These are phyloP conservation scores for Brasilioporus rufonigricans DNA, from an alignment of 768 basidiomycete species.

Conservation along the genomic window DNA sequence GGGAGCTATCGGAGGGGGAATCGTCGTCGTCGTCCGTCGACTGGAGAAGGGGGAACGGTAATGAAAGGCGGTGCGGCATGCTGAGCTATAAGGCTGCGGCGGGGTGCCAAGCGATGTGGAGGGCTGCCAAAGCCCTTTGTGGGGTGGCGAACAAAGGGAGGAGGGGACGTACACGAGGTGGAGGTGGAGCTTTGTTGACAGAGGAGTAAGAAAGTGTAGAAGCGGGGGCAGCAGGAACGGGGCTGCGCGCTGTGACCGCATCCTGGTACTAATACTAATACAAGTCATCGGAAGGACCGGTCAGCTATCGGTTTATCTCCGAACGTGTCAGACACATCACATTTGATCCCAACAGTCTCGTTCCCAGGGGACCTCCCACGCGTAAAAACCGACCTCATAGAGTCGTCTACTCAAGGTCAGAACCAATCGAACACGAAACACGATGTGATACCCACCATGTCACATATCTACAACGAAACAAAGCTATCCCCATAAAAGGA, in stretches of 20 bases:
- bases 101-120: constrained; percentile 23
- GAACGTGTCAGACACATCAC: constrained; percentile 12
- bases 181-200: constrained; percentile 7
- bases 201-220: neutral
- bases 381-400: neutral
- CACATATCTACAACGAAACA: neutral
- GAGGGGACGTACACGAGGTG: neutral
- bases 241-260: constrained; percentile 6
- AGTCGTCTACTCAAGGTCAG: neutral
- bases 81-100: constrained; percentile 13
- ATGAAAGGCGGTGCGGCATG: constrained; percentile 19
- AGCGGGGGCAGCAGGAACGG: constrained; percentile 3
- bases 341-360: constrained; percentile 6
- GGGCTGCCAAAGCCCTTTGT: constrained; percentile 27
- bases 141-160: constrained; percentile 22
- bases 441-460: neutral
- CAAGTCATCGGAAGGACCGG: constrained; percentile 10
- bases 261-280: constrained; percentile 19
- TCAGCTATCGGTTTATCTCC: constrained; percentile 1
- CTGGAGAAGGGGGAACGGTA: constrained; percentile 14
- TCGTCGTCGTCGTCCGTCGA: constrained; percentile 15
- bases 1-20: constrained; percentile 6
- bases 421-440: neutral
- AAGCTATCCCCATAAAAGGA: neutral
- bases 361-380: neutral